Evolutionary conservation across 2,329 filamentous ascomycete species (phyloP), one percentile per base, ranked within the genome.

Genomic region (Curvularia sp.): DNA sequence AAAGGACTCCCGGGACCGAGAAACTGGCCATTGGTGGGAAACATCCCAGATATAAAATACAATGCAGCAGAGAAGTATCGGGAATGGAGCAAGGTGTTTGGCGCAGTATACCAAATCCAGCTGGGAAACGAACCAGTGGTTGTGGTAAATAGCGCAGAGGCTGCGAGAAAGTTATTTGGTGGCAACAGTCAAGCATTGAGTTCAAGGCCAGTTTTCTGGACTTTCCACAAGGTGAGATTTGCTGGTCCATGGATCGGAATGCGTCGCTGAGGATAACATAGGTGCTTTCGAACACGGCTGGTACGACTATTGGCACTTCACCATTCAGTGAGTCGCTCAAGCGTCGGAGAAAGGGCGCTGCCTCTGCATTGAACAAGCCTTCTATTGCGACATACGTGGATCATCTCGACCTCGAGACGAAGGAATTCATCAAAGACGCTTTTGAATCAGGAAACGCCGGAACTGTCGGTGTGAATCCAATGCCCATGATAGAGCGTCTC

Each of bases 401-500:
- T 0, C 85, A 88, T 64, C 77, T 90, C 1, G 86, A 89, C 49
- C 70, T 87, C 6, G 87, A 89, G 73, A 86, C 85, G 1, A 84
- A 83, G 20, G 84, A 86, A 52, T 89, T 89, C 53, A 78, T 89
- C 49, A 81, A 82, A 44, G 88, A 90, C 58, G 81, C 87, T 0
- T 79, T 85, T 57, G 79, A 81, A 20, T 85, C 88, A 60, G 87
- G 88, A 3, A 76, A 83, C 6, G 80, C 78, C 1, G 88, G 88
- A 0, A 75, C 75, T 0, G 76, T 76, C 1, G 80, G 85, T 0
- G 82, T 89, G 0, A 85, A 90, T 55, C 86, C 87, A 0, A 86
- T 89, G 85, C 85, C 87, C 0, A 87, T 88, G 83, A 88, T 89
- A 46, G 87, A 89, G 66, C 83, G 87, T 0, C 79, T 89, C 0